These are phyloP conservation scores for Iris pallida DNA, from an alignment of 116 monocot genomes.

Conservation along the genomic window DNA sequence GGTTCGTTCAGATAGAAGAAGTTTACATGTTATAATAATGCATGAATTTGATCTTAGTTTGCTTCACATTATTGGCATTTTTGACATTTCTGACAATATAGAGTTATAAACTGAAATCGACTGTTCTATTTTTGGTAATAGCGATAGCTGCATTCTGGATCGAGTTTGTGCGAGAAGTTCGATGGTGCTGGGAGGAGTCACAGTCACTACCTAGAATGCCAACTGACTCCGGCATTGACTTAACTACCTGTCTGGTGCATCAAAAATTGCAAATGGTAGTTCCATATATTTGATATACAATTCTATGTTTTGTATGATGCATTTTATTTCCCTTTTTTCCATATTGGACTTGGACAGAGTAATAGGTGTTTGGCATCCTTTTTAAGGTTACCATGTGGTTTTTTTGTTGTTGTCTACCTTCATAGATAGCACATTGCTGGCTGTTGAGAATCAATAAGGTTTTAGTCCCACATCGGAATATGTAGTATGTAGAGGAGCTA, in stretches of 20 bases:
- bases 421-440: too few relatives aligned
- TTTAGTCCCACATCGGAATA: too few relatives aligned
- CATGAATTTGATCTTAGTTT: background rate
- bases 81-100: too few relatives aligned
- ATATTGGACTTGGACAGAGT: background rate
- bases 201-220: conserved; percentile 74
- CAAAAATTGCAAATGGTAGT: conserved; percentile 98
- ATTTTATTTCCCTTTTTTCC: background rate
- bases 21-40: background rate
- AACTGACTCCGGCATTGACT: conserved; percentile 51
- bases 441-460: too few relatives aligned
- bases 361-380: background rate
- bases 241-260: conserved; percentile 81
- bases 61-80: background rate
- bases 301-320: background rate
- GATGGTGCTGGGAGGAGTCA: conserved; percentile 99
- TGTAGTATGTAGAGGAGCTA: too few relatives aligned
- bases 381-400: too few relatives aligned
- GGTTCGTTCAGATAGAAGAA: conserved; percentile 32
- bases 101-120: background rate
- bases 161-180: conserved; percentile 98
- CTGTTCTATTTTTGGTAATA: conserved; percentile 16
- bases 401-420: too few relatives aligned
- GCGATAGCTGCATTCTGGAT: conserved; percentile 87
- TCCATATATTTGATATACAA: background rate